Base-by-base conservation (phyloP, 495 filamentous ascomycete species). In the Hypoxylon intermedium region DNA sequence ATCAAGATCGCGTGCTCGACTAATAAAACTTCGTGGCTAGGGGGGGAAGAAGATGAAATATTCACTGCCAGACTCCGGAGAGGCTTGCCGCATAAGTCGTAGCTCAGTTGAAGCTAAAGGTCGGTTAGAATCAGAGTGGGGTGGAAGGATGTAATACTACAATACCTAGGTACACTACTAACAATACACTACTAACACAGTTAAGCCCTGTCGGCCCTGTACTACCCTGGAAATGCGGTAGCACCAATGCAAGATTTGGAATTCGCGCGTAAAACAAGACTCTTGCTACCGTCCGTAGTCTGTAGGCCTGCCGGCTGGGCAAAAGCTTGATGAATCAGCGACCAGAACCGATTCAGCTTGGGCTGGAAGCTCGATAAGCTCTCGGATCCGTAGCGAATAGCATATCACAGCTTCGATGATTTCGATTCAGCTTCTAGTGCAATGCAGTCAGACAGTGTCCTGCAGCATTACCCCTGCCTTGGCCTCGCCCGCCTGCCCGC, bases 391-490 rank as follows among this genome's bases (percentile, higher is more conserved):
- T 26, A 28, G 50, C 42, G 21, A 45, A 61, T 45, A 45, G 58
- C 34, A n/a, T 51, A 0, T 18, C 18, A 20, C 21, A 26, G 30
- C 36, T 53, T 56, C 62, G 40, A 51, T 31, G 28, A 12, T 13
- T 65, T 65, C 62, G 20, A 53, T 53, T 52, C 50, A 40, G 62
- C 56, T 65, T 65, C 62, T 36, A 57, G n/a, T n/a, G n/a, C n/a
- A n/a, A n/a, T n/a, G n/a, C n/a, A n/a, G n/a, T n/a, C n/a, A n/a
- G n/a, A n/a, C n/a, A n/a, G n/a, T n/a, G n/a, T n/a, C n/a, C n/a
- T 60, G 62, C 56, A 65, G 56, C 28, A 7, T 9, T 1, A 49
- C 26, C 53, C 49, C 37, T 48, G 53, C 42, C 36, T 26, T 48
- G 37, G 12, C 18, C 13, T 34, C 30, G 31, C 49, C 26, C n/a